Evolutionary conservation across 2,329 filamentous ascomycete species (phyloP), one percentile per base, ranked within the genome.

Genomic region (Colletotrichum horii): DNA sequence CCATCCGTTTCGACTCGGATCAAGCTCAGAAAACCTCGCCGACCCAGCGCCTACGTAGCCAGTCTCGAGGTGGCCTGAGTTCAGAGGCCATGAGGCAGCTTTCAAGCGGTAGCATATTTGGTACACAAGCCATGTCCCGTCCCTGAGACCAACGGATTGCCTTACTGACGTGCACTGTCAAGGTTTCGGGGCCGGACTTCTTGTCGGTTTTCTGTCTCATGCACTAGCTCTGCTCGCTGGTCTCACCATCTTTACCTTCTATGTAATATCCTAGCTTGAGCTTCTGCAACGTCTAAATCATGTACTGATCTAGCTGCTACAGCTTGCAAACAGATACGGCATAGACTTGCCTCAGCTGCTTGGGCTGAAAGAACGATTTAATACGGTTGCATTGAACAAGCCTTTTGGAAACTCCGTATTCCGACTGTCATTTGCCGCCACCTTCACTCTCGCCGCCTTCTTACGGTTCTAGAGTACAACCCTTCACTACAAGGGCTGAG

Each of bases 131-230:
- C 24, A 34, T 43, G 19, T 26, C 26, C 19, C 24, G 11, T 64
- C 12, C n/a, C 48, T 11, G 14, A 16, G 24, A 62, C 28, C 7
- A 24, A 16, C 9, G 26, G 34, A 7, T 22, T 14, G 22, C 9
- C 16, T 34, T 32, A n/a, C 22, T 15, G n/a, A 34, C n/a, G 30
- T 26, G 73, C 64, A 36, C 15, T 34, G 43, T n/a, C 28, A 16
- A 93, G 92, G 93, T 22, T 90, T 94, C 71, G 79, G 89, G n/a
- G 84, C 89, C 4, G 94, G 94, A 2, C 79, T 96, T 36, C 85
- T 93, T 0, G 88, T 96, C 30, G 92, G 92, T 74, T 86, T 93
- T 19, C 95, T 96, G 82, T 95, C 93, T 11, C 91, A 91, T 81
- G 91, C 93, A 2, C 85, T 96, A 64, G 93, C 93, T 2, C 80